Conservation (phyloP, 2,329 filamentous ascomycete species). For the Cercospora sp. region DNA sequence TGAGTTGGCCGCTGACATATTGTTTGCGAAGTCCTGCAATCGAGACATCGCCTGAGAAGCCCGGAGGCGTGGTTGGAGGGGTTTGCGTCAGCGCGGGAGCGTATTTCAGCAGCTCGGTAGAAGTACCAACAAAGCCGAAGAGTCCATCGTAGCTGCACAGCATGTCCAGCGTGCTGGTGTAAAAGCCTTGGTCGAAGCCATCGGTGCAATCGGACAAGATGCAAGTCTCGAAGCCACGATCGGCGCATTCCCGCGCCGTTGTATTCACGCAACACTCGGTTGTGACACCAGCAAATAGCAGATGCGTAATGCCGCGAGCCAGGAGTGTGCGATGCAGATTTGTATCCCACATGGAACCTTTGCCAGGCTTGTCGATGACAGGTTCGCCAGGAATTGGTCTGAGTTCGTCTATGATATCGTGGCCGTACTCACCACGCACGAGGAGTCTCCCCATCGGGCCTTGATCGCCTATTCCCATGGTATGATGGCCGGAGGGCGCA, state of each 20-base stretch:
- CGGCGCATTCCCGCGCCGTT: slow-evolving; percentile 58
- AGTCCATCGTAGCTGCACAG: slow-evolving; percentile 55
- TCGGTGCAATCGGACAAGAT: slow-evolving; percentile 52
- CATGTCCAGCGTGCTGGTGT: slow-evolving; percentile 52
- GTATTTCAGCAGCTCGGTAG: slow-evolving; percentile 44
- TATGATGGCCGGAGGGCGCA: slow-evolving; percentile 49
- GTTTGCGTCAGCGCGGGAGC: slow-evolving; percentile 39
- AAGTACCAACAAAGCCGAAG: slow-evolving; percentile 52
- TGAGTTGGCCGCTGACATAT: slow-evolving; percentile 49
- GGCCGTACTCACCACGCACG: slow-evolving; percentile 56
- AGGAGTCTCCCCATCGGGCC: slow-evolving; percentile 57
- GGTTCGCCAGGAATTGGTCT: slow-evolving; percentile 54
- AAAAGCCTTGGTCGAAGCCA: slow-evolving; percentile 52
- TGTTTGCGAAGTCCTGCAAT: slow-evolving; percentile 47
- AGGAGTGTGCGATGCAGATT: slow-evolving; percentile 55
- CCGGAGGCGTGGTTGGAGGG: slow-evolving; percentile 42
- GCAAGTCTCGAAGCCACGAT: slow-evolving; percentile 63
- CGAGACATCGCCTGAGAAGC: slow-evolving; percentile 47
- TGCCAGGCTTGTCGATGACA: slow-evolving; percentile 61
- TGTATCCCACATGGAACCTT: slow-evolving; percentile 62
- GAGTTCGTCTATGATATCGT: slow-evolving; percentile 58
- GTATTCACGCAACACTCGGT: slow-evolving; percentile 61
- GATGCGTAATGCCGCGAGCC: slow-evolving; percentile 58
- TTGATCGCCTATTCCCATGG: slow-evolving; percentile 54
- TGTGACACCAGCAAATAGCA: slow-evolving; percentile 60